Percentiles rank a stretch among this genome's conserved stretches.
phyloP scores from a whole-genome alignment of 352 stramenopile species.

The Globisporangium takayamanum region DNA sequence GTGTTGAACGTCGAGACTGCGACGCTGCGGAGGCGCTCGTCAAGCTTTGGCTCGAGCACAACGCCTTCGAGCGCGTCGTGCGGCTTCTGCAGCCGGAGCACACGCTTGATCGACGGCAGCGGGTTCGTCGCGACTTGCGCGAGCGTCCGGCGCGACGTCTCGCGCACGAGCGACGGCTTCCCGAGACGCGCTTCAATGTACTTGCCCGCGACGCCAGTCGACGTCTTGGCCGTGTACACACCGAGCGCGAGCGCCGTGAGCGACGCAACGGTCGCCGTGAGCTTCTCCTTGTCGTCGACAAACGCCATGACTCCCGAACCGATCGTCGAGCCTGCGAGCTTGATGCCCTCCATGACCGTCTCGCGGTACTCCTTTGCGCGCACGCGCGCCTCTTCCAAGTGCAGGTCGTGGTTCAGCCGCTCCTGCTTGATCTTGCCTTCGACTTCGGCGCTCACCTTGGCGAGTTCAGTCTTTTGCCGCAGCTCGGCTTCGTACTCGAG shows the following conservation, averaged over 20 bases:
- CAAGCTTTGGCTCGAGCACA: slow-evolving; percentile 92
- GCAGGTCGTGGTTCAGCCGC: slow-evolving; percentile 97
- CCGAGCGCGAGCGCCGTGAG: slow-evolving; percentile 92
- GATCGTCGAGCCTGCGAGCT: slow-evolving; percentile 91
- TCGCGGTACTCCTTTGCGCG: slow-evolving; percentile 89
- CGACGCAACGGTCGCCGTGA: slow-evolving; percentile 93
- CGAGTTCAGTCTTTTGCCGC: slow-evolving; percentile 92
- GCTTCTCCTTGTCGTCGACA: slow-evolving; percentile 93
- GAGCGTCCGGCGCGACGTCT: slow-evolving; percentile 91
- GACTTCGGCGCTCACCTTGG: slow-evolving; percentile 94
- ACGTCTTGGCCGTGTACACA: slow-evolving; percentile 94
- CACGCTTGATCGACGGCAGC: slow-evolving; percentile 82
- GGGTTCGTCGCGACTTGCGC: slow-evolving; percentile 82
- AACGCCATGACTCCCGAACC: slow-evolving; percentile 92
- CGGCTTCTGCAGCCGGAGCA: slow-evolving; percentile 84
- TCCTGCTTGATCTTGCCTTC: slow-evolving; percentile 95
- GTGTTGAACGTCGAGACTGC: slow-evolving; percentile 97
- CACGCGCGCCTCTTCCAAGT: slow-evolving; percentile 93
- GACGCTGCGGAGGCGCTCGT: slow-evolving; percentile 92
- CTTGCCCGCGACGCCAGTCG: slow-evolving; percentile 90
- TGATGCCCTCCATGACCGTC: slow-evolving; percentile 95
- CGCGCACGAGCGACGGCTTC: slow-evolving; percentile 96
- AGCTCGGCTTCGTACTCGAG: slow-evolving; percentile 96
- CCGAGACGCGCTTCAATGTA: slow-evolving; percentile 95
- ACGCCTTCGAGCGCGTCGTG: slow-evolving; percentile 94